Evolutionary conservation across 192 early-diverging fungal species (phyloP), one percentile per base, ranked within the genome.

Genomic region (Coemansia sp.): DNA sequence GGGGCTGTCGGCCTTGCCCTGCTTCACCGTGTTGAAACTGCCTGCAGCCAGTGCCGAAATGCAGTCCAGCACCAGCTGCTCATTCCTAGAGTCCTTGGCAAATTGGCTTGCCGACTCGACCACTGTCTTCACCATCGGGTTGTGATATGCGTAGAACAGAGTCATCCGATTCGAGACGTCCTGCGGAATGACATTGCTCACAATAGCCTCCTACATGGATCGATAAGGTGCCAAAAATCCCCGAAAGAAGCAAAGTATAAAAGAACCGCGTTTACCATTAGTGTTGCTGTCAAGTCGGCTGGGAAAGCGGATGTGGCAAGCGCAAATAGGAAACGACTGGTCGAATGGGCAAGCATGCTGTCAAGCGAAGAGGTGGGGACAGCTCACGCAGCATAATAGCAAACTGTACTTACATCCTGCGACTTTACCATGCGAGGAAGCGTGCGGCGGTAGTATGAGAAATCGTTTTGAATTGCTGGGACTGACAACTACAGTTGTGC

Each of bases 401-500:
- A 34, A 39, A 33, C 4, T 26, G 11, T 60, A 79, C 79, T 70
- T 78, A 78, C 82, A 54, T 88, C 82, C 51, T 81, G 69, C 22
- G 76, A 64, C 58, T 84, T 82, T 46, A 86, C 79, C 58, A 90
- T 91, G 35, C 91, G 86, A 29, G 84, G 83, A 22, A 94, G 73
- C 42, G 92, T 90, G 46, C 95, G 82, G 34, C 94, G 88, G 58
- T 98, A 98, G 65, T 93, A 98, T 34, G 93, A 93, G 65, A 98
- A 94, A 58, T 98, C 95, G 71, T 98, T 98, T 68, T 98, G 95
- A 55, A 97, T 60, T 57, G 68, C 58, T 60, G 63, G 58, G 64
- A 74, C 65, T 60, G 58, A 73, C 61, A 60, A 55, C 56, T 63
- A 65, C 45, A 70, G 49, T 53, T 42, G 6, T 5, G 30, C 9